phyloP scores from a whole-genome alignment of 2,329 filamentous ascomycete species.

The Botryosphaeria dothidea region DNA sequence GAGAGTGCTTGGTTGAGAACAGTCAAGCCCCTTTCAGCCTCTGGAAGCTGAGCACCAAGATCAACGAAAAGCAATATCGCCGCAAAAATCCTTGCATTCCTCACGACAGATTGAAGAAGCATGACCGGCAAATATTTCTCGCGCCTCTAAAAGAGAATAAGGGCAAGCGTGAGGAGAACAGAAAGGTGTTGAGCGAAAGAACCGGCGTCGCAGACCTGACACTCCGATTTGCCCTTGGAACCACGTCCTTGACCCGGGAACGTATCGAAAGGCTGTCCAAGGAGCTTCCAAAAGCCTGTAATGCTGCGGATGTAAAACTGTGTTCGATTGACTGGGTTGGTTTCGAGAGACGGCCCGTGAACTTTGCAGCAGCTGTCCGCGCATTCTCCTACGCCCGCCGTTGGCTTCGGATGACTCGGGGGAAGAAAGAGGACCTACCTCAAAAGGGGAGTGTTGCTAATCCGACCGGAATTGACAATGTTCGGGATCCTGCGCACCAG shows the following conservation, averaged over 20 bases:
- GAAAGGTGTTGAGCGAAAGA: constrained; percentile 18
- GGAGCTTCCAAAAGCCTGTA: constrained; percentile 30
- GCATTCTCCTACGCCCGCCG: not conserved
- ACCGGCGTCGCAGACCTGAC: constrained; percentile 32
- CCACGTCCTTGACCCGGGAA: constrained; percentile 28
- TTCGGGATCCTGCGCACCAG: too few species aligned
- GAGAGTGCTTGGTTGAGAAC: constrained; percentile 27
- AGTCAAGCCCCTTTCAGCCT: constrained; percentile 29
- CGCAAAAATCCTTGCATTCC: constrained; percentile 30
- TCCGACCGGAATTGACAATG: too few species aligned
- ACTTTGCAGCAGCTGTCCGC: not conserved
- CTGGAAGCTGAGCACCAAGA: constrained; percentile 30
- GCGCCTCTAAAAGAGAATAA: constrained; percentile 28
- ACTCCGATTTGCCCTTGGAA: constrained; percentile 32
- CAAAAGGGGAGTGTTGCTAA: too few species aligned
- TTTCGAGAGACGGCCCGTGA: not conserved
- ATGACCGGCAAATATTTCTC: constrained; percentile 34
- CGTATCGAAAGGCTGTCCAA: constrained; percentile 34
- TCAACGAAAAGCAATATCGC: constrained; percentile 30
- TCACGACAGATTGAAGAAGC: constrained; percentile 28
- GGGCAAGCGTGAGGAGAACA: constrained; percentile 18
- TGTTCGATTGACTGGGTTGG: constrained; percentile 35
- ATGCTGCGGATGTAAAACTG: constrained; percentile 30
- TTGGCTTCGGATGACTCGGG: too few species aligned
- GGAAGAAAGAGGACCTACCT: too few species aligned